A percentile compares a stretch with the other conserved stretches of the same genome.
phyloP scores from a whole-genome alignment of 176 grass and related monocot genomes.

The Phyllostachys edulis region DNA sequence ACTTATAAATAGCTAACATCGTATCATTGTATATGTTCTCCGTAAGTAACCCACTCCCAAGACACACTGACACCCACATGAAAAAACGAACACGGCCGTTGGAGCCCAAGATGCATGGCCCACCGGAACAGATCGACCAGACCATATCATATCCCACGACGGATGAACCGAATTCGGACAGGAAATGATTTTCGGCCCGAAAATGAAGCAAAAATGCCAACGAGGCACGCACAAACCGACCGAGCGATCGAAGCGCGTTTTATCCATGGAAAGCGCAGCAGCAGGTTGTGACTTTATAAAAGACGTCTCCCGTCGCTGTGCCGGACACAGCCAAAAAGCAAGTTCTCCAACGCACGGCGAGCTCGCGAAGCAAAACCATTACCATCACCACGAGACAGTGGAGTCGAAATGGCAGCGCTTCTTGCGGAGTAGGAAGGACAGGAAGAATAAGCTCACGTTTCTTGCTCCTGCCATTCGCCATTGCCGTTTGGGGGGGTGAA shows the following conservation, averaged over 20 bases:
- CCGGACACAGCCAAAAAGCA: conserved; percentile 40
- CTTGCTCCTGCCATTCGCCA: not conserved
- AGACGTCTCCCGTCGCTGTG: conserved; percentile 20
- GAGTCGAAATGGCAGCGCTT: not conserved
- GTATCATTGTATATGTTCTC: too few relatives aligned
- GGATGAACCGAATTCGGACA: conserved; percentile 1
- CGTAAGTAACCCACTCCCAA: too few relatives aligned
- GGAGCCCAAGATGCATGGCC: too few relatives aligned
- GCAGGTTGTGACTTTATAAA: conserved; percentile 36
- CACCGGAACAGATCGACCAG: not conserved
- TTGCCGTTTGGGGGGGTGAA: not conserved
- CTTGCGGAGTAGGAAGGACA: not conserved
- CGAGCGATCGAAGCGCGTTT: conserved; percentile 30
- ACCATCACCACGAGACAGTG: too few relatives aligned
- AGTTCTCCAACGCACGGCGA: not conserved
- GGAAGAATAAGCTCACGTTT: not conserved
- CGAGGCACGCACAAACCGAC: conserved; percentile 29
- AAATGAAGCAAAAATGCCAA: conserved; percentile 21
- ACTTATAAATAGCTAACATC: too few relatives aligned
- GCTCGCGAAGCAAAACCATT: too few relatives aligned
- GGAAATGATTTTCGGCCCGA: not conserved
- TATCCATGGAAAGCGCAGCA: conserved; percentile 28
- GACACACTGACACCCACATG: not conserved
- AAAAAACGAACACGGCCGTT: not conserved
- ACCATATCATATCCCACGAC: not conserved